A percentile compares a stretch with the other conserved stretches of the same genome.
phyloP scores from a whole-genome alignment of 805 yeast species.

The Dipodascopsis uninucleata region DNA sequence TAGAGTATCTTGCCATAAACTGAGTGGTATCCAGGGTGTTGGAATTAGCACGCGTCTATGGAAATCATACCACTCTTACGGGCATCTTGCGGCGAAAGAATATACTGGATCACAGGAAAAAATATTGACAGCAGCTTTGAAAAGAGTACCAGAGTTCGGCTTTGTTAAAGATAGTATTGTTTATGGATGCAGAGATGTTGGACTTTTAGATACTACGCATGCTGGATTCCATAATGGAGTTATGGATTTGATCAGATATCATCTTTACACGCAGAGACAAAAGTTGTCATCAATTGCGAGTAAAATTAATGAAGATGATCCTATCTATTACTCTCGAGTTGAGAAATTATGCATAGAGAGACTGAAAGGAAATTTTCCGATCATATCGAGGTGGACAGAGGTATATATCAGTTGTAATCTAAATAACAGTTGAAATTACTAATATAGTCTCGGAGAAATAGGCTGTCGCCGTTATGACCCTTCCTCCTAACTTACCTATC shows the following conservation, averaged over 20 bases:
- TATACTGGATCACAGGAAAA: conserved; percentile 38
- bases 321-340: conserved; percentile 44
- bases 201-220: conserved; percentile 50
- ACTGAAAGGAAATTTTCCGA: conserved; percentile 49
- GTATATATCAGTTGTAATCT: too few relatives aligned
- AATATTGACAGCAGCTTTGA: conserved; percentile 41
- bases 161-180: conserved; percentile 49
- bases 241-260: conserved; percentile 54
- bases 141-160: conserved; percentile 50
- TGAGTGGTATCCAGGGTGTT: too few relatives aligned
- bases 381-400: conserved; percentile 41
- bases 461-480: conserved; percentile 58
- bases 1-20: too few relatives aligned
- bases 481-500: conserved; percentile 56
- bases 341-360: conserved; percentile 43
- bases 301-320: conserved; percentile 34
- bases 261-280: conserved; percentile 44
- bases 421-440: conserved; percentile 29
- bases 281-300: conserved; percentile 35
- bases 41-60: too few relatives aligned
- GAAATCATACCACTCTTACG: conserved; percentile 34
- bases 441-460: conserved; percentile 10
- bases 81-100: conserved; percentile 31
- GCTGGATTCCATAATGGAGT: conserved; percentile 45
- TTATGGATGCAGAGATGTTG: conserved; percentile 47